Evolutionary conservation across 148 eudicot species (phyloP), one percentile per base, ranked within the genome.

Genomic region (Rhododendron molle): DNA sequence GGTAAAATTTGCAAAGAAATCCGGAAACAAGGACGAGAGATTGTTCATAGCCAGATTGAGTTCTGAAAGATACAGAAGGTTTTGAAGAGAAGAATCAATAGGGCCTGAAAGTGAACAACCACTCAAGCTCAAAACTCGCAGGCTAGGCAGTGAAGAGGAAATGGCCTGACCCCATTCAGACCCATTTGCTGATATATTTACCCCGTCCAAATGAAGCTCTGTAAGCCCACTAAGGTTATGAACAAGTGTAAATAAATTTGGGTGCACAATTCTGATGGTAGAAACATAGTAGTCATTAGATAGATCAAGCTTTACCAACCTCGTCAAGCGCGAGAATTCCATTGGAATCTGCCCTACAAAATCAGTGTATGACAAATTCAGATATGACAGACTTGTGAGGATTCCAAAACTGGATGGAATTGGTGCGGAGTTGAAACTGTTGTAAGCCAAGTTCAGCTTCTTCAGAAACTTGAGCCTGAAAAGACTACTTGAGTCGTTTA

Each of bases 291-390:
- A 5, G 43, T 15, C 15, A 3, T 3, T 7, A 7, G 92, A 89
- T 13, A 89, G 78, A 84, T 90, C 88, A 76, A 90, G 88, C 43
- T 0, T 47, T 2, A 78, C 84, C 78, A 89, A 85, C 60, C 67
- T 87, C n/a, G 40, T 85, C 89, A 91, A 5, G 1, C 5, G 38
- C 1, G 90, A 83, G 0, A 91, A 62, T 36, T 73, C 91, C 20
- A 79, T 62, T 2, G 92, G 92, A 18, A 91, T 79, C 43, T 91
- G 89, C 67, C 90, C 91, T 4, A 9, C 32, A 65, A 91, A 89
- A 12, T 85, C 88, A 13, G 89, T 49, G 14, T 81, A 23, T 43
- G 92, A 90, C 84, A 90, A 44, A 73, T 90, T 86, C 49, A 90
- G 73, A 62, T 86, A 82, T 7, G 7, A 0, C 0, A 40, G 0